phyloP scores from a whole-genome alignment of 371 early-diverging fungal genomes.

The Rhizopus delemar region DNA sequence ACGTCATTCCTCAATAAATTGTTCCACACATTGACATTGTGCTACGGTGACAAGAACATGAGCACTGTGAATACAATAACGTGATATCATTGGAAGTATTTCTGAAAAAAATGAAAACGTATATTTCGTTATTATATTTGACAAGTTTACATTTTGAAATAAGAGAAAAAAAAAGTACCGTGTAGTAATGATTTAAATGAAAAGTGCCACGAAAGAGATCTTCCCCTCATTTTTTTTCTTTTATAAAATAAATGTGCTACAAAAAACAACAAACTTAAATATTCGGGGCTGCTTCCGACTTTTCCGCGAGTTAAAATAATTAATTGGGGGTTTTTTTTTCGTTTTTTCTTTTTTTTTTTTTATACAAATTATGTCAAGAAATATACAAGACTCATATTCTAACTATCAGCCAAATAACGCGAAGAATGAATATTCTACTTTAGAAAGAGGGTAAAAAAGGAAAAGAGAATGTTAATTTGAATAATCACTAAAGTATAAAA shows the following conservation, averaged over 20 bases:
- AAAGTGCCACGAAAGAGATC: neutral
- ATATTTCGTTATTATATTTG: too few species aligned
- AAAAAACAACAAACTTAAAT: neutral
- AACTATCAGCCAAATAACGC: neutral
- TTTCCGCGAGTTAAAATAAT: constrained; percentile 1
- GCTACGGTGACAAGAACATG: neutral
- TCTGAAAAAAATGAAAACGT: too few species aligned
- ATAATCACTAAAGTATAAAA: neutral
- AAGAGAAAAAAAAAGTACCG: too few species aligned
- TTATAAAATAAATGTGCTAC: neutral
- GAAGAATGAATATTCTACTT: neutral
- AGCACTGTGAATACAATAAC: neutral
- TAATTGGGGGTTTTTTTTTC: neutral
- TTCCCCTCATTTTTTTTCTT: neutral
- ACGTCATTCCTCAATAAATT: neutral
- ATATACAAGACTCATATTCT: neutral
- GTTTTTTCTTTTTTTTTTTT: neutral
- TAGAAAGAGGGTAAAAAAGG: constrained; percentile 1
- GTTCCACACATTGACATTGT: constrained; percentile 4
- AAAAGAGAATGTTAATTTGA: neutral
- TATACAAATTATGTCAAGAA: neutral
- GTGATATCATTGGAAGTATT: neutral
- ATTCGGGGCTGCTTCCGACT: constrained; percentile 5
- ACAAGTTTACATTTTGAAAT: too few species aligned
- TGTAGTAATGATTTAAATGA: neutral